These are phyloP conservation scores for Ophiocordyceps camponoti-rufipedis DNA, from an alignment of 2,329 filamentous ascomycete genomes.

Conservation along the genomic window DNA sequence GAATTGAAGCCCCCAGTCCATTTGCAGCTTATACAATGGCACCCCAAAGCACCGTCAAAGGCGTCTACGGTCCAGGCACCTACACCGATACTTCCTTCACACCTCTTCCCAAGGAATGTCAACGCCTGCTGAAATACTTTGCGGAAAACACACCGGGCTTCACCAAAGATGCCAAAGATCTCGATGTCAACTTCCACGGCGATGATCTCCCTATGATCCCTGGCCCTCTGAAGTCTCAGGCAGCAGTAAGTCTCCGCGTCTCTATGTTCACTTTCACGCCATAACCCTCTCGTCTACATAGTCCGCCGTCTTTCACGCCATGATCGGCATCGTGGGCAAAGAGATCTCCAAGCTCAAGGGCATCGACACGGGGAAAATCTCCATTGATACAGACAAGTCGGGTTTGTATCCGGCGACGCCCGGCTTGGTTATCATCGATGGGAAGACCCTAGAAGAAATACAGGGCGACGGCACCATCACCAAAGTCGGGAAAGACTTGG, in stretches of 20 bases:
- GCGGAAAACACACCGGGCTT: conserved; percentile 14
- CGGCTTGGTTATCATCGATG: conserved; percentile 1
- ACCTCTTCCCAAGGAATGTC: conserved; percentile 11
- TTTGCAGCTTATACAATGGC: not conserved
- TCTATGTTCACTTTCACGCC: not conserved
- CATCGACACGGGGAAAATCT: conserved; percentile 10
- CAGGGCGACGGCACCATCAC: not conserved
- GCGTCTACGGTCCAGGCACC: conserved; percentile 14
- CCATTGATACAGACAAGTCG: conserved; percentile 26
- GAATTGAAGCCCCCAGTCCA: too few relatives aligned
- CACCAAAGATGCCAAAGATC: conserved; percentile 9
- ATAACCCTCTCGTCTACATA: not conserved
- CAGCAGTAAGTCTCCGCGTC: conserved; percentile 5
- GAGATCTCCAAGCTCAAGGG: conserved; percentile 16
- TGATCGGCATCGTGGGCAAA: conserved; percentile 16
- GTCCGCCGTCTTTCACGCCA: conserved; percentile 14
- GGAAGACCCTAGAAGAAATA: not conserved
- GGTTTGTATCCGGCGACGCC: conserved; percentile 14
- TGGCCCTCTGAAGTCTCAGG: conserved; percentile 15
- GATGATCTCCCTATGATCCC: conserved; percentile 13
- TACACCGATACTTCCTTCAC: conserved; percentile 10
- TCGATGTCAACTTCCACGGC: conserved; percentile 14
- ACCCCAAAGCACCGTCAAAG: not conserved
- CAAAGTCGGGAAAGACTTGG: conserved; percentile 1
- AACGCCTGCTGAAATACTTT: conserved; percentile 13